Conservation (phyloP, 2,329 filamentous ascomycete species). For the Epichloe aotearoae region DNA sequence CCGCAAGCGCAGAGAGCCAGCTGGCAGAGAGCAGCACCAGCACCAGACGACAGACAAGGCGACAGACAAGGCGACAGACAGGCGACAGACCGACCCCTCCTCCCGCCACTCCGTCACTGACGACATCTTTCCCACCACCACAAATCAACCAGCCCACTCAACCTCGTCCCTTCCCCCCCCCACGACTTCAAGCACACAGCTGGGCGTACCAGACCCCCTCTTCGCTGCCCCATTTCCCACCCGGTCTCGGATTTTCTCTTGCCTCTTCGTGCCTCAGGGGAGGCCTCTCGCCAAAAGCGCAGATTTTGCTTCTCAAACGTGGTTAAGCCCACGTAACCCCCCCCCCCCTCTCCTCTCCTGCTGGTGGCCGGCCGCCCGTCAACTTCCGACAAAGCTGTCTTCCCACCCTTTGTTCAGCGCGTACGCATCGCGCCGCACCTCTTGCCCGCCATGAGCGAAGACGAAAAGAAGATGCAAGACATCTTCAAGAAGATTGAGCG, state of each 20-base stretch:
- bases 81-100: conserved; percentile 4
- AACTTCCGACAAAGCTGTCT: background rate
- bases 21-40: background rate
- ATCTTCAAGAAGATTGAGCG: conserved; percentile 96
- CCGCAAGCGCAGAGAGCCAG: background rate
- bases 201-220: background rate
- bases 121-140: conserved; percentile 21
- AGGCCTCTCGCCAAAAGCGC: background rate
- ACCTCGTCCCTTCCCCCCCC: conserved; percentile 7
- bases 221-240: background rate
- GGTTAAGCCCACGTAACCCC: background rate
- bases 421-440: conserved; percentile 24
- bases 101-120: conserved; percentile 19
- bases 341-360: background rate
- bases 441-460: conserved; percentile 45
- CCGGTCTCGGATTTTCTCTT: background rate
- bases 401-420: conserved; percentile 18
- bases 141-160: conserved; percentile 7
- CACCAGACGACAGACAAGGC: background rate
- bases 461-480: conserved; percentile 54
- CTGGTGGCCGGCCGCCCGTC: background rate
- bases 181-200: background rate
- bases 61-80: too few species aligned
- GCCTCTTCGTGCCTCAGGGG: background rate
- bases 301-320: background rate